These are phyloP conservation scores for Cordyceps javanica DNA, from an alignment of 2,329 filamentous ascomycete species.

Conservation along the genomic window DNA sequence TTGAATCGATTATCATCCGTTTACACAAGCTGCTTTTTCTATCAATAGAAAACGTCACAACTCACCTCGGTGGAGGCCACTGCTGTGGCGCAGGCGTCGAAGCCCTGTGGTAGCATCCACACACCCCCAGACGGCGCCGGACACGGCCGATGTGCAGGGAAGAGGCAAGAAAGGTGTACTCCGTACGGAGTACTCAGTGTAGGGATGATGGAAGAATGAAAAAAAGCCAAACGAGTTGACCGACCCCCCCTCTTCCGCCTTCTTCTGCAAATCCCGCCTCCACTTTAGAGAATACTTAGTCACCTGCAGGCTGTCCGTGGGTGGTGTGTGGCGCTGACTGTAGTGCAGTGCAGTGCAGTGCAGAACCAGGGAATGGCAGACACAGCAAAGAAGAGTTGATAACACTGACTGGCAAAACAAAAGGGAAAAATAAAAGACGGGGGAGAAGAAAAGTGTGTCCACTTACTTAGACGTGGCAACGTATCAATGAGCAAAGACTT, in stretches of 20 bases:
- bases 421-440: background rate
- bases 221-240: background rate
- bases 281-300: background rate
- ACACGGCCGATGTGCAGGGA: background rate
- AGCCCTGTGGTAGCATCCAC: background rate
- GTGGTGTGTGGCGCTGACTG: background rate
- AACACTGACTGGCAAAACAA: background rate
- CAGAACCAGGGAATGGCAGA: background rate
- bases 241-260: background rate
- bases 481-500: no score
- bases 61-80: background rate
- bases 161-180: no score
- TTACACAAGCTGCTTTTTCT: background rate
- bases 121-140: background rate
- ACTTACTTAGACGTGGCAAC: no score
- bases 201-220: no score
- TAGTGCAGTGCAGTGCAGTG: background rate
- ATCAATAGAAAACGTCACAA: background rate
- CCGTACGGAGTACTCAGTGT: no score
- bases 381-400: no score
- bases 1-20: background rate
- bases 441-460: no score
- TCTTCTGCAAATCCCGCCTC: background rate
- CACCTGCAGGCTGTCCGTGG: slow-evolving; percentile 1
- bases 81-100: background rate